Base-by-base conservation (phyloP, 306 rosid genomes). In the Casuarina equisetifolia region DNA sequence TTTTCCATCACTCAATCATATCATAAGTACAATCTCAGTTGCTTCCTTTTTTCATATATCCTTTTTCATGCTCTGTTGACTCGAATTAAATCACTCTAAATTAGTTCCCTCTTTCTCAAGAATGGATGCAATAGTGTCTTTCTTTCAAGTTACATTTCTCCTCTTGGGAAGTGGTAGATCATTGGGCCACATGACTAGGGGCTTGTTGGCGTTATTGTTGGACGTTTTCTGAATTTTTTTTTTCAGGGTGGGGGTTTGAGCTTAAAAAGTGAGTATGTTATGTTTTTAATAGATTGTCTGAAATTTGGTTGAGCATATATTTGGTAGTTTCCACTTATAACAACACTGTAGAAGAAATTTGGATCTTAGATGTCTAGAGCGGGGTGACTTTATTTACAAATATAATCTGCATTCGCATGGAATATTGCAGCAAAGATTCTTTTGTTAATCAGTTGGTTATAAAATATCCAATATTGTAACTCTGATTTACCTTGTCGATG, bases 391-490 rank as follows among this genome's bases (percentile, higher is more conserved):
- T 9, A 55, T 19, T n/a, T 12, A 45, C 44, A 19, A 13, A 4
- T 49, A 17, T 16, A 46, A 15, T 48, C 6, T 20, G 12, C 40
- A 11, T 4, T 73, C 4, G 45, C 11, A 6, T 11, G 25, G 10
- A 16, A 40, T 39, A 10, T 73, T 19, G 59, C 5, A 32, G 46
- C 5, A 8, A 54, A 54, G 52, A 40, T 40, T 73, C 17, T 46
- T 46, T 73, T 70, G 66, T 62, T 70, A 54, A 69, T 78, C 69
- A 51, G 48, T 51, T 17, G 42, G 48, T 10, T 17, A 20, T 40
- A 5, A 75, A 75, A 54, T 76, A 42, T 75, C 35, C 48, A 64
- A 12, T 35, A 3, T 44, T 57, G 32, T 66, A 9, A 1, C n/a
- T 55, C 35, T n/a, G 19, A 6, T n/a, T 55, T 55, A n/a, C 53